These are phyloP conservation scores for Drosera capensis DNA, from an alignment of 148 eudicot genomes.

Conservation along the genomic window DNA sequence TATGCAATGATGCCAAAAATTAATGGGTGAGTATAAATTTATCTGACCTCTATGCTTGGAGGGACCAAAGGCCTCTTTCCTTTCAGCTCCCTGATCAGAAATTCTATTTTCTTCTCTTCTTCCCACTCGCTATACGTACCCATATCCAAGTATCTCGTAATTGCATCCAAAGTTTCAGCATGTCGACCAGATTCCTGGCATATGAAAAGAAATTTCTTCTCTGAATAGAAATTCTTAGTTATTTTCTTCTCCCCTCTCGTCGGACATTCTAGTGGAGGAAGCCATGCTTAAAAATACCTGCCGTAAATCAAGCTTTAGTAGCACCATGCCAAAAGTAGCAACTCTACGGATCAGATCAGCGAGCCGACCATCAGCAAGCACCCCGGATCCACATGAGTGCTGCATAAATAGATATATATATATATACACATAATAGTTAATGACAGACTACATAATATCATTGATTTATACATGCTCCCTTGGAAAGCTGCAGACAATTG, in stretches of 20 bases:
- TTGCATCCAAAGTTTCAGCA: slow-evolving; percentile 72
- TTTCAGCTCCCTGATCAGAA: slow-evolving; percentile 68
- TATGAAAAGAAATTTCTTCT: no score
- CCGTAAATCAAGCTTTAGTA: slow-evolving; percentile 88
- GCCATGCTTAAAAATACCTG: slow-evolving; percentile 35
- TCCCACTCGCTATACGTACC: slow-evolving; percentile 81
- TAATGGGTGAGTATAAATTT: not conserved
- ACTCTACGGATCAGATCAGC: slow-evolving; percentile 82
- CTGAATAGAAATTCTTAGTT: no score
- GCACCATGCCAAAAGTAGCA: slow-evolving; percentile 73
- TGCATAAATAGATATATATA: slow-evolving; percentile 16
- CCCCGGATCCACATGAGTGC: slow-evolving; percentile 80
- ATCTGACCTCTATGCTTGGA: slow-evolving; percentile 43
- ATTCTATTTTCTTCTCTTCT: slow-evolving; percentile 68
- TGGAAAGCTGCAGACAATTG: not conserved
- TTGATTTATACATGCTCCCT: no score
- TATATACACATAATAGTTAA: not conserved
- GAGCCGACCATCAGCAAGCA: slow-evolving; percentile 90
- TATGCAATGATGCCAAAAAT: not conserved
- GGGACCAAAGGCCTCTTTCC: slow-evolving; percentile 88
- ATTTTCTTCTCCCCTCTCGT: no score
- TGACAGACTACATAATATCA: no score
- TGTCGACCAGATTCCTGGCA: slow-evolving; percentile 77
- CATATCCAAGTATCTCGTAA: slow-evolving; percentile 62
- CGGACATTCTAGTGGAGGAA: not conserved